Evolutionary conservation across 2,329 filamentous ascomycete genomes (phyloP).

Genomic region (Pseudogymnoascus sp.): DNA sequence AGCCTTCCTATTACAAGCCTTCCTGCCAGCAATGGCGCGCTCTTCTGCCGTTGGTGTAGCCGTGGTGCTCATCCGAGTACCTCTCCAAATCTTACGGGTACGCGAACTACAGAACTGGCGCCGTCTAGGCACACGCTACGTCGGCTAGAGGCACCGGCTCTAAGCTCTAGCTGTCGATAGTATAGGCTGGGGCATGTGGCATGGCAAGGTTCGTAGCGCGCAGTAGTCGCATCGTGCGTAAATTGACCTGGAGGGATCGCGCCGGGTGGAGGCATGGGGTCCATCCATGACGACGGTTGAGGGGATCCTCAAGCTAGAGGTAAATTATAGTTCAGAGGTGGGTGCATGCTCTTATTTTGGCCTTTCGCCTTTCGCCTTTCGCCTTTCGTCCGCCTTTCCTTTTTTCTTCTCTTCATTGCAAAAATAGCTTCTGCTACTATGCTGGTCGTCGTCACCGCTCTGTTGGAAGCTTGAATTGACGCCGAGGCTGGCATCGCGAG

Average conservation of each 20-base stretch:
- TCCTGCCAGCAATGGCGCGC: background rate
- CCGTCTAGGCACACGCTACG: background rate
- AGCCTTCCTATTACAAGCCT: background rate
- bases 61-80: background rate
- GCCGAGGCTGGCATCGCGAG: background rate
- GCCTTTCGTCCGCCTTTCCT: background rate
- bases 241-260: background rate
- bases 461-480: background rate
- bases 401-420: background rate
- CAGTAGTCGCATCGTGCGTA: conserved; percentile 5
- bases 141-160: background rate
- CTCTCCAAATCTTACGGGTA: background rate
- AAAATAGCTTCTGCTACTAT: background rate
- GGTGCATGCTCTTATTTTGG: background rate
- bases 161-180: background rate
- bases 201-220: background rate
- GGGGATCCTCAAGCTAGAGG: background rate
- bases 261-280: background rate
- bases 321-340: background rate
- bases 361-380: no score
- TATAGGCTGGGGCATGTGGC: background rate
- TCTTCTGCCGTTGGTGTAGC: background rate
- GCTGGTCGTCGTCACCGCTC: background rate
- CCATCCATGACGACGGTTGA: background rate
- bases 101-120: background rate